Evolutionary conservation across 768 basidiomycete genomes (phyloP), one percentile per base, ranked within the genome.

Genomic region (Suillus paluster): DNA sequence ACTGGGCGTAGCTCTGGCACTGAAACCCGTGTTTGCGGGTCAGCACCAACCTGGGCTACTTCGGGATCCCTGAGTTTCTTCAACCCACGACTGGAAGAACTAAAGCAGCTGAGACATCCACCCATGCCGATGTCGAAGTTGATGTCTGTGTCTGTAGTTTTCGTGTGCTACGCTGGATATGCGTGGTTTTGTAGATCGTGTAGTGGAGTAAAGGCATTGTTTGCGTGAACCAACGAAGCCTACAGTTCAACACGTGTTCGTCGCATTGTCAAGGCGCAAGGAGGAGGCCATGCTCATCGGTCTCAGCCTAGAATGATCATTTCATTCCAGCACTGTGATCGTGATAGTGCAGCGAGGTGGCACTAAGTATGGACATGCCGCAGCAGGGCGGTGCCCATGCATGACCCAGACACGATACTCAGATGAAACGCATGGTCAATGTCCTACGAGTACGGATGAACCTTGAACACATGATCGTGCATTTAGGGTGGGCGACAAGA

Each of bases 71-170:
- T 17, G 11, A 12, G 10, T 17, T 12, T 55, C 38, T 19, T 41
- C 30, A 6, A 30, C 14, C 10, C n/a, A 34, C 38, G 38, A 19
- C 54, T 25, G 54, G 49, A 50, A 50, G 49, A 25, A 25, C 21
- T 7, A 8, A 39, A 39, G 25, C 17, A 55, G 19, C 54, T 55
- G 54, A 39, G 5, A 19, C 34, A 39, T 55, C 23, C 23, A 55
- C 54, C 54, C 54, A 55, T 55, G 54, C 17, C 23, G 39, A 39
- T 17, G 38, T 55, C 54, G 38, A 55, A 38, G 38, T 39, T 55
- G 21, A 17, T 11, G 23, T 42, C 23, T 12, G 12, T 38, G 36
- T 25, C 36, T 55, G 42, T 44, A 4, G 38, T 12, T 25, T 55
- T 39, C 5, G 23, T 39, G 38, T 4, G 23, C 25, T 54, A 54